Evolutionary conservation across 345 rosid genomes (phyloP).

Genomic region (Excoecaria cochinchinensis): DNA sequence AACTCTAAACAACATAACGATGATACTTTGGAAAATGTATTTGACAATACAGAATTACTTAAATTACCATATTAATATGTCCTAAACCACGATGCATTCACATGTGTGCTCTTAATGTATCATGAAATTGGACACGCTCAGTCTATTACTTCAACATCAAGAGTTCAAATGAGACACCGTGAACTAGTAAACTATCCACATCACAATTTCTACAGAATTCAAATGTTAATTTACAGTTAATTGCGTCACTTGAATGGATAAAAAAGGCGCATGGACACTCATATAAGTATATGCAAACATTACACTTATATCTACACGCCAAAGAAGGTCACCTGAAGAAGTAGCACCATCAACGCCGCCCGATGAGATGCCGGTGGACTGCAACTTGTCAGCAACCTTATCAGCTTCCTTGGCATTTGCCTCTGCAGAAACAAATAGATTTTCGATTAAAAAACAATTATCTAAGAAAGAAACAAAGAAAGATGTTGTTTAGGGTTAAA

Average conservation of each 20-base stretch:
- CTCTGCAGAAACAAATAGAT: constrained; percentile 36
- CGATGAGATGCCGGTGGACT: constrained; percentile 62
- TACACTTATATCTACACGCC: background rate
- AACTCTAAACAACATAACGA: background rate
- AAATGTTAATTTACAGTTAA: background rate
- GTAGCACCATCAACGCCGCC: constrained; percentile 49
- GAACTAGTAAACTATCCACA: background rate
- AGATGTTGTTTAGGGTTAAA: background rate
- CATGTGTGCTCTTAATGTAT: background rate
- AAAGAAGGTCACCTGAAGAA: constrained; percentile 35
- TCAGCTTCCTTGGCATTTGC: constrained; percentile 61
- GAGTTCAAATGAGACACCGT: background rate
- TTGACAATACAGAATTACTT: background rate
- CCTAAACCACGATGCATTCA: background rate
- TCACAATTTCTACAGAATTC: background rate
- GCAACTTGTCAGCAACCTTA: constrained; percentile 66
- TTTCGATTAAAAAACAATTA: background rate
- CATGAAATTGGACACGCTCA: background rate
- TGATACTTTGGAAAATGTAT: background rate
- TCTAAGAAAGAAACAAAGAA: background rate
- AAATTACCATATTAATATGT: background rate
- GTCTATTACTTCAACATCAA: background rate
- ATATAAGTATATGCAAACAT: background rate
- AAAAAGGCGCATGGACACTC: background rate
- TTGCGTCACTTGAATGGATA: background rate